Evolutionary conservation across 2,329 filamentous ascomycete species (phyloP).

Genomic region (Sclerotinia trifoliorum): DNA sequence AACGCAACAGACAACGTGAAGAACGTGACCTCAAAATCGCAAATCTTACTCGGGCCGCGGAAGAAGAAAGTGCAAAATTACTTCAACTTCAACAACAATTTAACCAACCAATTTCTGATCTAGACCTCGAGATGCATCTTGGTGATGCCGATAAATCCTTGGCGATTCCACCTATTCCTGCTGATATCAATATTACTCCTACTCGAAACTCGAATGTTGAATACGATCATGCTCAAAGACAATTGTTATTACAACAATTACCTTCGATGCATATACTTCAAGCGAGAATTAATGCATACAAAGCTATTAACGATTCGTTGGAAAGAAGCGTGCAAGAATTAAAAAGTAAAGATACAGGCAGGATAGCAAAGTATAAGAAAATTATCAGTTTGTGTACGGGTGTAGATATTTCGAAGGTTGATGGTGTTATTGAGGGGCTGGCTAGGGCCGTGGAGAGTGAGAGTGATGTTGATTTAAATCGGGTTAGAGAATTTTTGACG

Average conservation of each 20-base stretch:
- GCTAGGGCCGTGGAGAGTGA: conserved; percentile 90
- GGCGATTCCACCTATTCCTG: conserved; percentile 31
- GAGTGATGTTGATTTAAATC: conserved; percentile 69
- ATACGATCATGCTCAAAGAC: conserved; percentile 44
- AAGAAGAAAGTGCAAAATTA: conserved; percentile 63
- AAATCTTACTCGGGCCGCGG: conserved; percentile 73
- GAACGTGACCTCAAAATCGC: conserved; percentile 66
- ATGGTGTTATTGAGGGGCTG: conserved; percentile 74
- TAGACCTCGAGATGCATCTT: conserved; percentile 51
- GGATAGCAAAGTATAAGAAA: conserved; percentile 83
- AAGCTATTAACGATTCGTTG: conserved; percentile 65
- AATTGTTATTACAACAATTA: conserved; percentile 45
- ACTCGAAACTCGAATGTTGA: conserved; percentile 44
- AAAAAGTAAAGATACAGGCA: conserved; percentile 75
- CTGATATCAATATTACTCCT: conserved; percentile 35
- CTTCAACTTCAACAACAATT: conserved; percentile 49
- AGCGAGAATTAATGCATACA: conserved; percentile 68
- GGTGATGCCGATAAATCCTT: conserved; percentile 41
- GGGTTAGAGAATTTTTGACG: conserved; percentile 75
- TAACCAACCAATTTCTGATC: conserved; percentile 52
- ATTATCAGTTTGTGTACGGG: conserved; percentile 86
- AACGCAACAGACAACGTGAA: conserved; percentile 62
- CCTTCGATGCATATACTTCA: conserved; percentile 62
- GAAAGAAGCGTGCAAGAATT: conserved; percentile 67
- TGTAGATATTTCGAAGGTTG: conserved; percentile 71